phyloP scores from a whole-genome alignment of 2,329 filamentous ascomycete genomes.

The Paecilomyces sp. region DNA sequence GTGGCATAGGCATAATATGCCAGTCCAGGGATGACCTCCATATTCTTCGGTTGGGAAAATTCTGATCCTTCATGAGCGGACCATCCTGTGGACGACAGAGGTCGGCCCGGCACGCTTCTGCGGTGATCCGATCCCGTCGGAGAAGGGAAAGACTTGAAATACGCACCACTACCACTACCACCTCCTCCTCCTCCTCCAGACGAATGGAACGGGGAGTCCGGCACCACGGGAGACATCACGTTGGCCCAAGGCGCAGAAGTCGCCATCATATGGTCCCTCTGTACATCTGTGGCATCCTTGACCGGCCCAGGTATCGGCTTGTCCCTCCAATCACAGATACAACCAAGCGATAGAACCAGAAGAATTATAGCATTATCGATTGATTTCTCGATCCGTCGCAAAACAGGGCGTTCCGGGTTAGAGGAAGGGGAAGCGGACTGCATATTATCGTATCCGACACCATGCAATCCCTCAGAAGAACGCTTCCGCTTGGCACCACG shows the following conservation, averaged over 20 bases:
- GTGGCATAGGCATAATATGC: conserved; percentile 83
- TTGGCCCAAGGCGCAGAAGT: conserved; percentile 12
- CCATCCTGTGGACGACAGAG: conserved; percentile 5
- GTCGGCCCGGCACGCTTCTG: conserved; percentile 7
- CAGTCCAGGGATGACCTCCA: conserved; percentile 81
- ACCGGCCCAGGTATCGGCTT: conserved; percentile 49
- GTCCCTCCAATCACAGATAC: conserved; percentile 58
- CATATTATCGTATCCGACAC: conserved; percentile 14
- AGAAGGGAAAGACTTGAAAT: conserved; percentile 13
- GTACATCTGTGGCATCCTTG: conserved; percentile 19
- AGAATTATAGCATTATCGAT: conserved; percentile 77
- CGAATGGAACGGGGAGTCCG: conserved; percentile 14
- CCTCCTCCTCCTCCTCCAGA: conserved; percentile 1
- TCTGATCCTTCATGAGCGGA: conserved; percentile 13
- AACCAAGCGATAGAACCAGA: conserved; percentile 76
- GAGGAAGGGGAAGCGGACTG: conserved; percentile 11
- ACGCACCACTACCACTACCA: conserved; percentile 8
- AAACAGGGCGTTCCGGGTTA: conserved; percentile 6
- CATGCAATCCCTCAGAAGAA: conserved; percentile 23
- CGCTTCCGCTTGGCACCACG: conserved; percentile 31
- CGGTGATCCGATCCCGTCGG: conserved; percentile 10
- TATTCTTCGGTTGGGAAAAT: conserved; percentile 47
- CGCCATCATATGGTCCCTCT: conserved; percentile 16
- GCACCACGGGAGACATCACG: conserved; percentile 20
- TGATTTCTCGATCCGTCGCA: conserved; percentile 45